Evolutionary conservation across 768 basidiomycete genomes (phyloP).

Genomic region (Antrodiella citrinella): DNA sequence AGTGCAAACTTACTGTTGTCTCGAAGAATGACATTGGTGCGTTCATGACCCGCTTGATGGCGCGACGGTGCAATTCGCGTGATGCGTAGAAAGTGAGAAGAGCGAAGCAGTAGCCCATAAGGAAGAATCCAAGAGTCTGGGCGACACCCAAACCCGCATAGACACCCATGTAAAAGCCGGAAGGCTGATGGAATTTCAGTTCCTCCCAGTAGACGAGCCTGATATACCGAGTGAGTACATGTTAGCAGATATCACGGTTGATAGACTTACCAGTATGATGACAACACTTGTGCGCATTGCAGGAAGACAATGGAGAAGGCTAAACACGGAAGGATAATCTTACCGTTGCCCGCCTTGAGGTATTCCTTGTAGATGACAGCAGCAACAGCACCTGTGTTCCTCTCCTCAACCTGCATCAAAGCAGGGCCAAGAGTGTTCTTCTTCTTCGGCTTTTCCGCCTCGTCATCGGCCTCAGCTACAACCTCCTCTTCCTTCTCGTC

Average conservation of each 20-base stretch:
- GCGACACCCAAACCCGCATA: slow-evolving; percentile 68
- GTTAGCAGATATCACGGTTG: not conserved
- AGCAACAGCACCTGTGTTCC: slow-evolving; percentile 67
- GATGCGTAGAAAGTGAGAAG: slow-evolving; percentile 75
- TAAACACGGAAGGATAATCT: slow-evolving; percentile 56
- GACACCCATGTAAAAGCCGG: slow-evolving; percentile 78
- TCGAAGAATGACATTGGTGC: slow-evolving; percentile 91
- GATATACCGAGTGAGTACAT: not conserved
- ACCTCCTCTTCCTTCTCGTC: slow-evolving; percentile 41
- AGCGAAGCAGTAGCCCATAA: slow-evolving; percentile 59
- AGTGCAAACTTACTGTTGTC: slow-evolving; percentile 46
- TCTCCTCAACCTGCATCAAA: slow-evolving; percentile 81
- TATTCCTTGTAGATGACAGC: slow-evolving; percentile 51
- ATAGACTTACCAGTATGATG: slow-evolving; percentile 57
- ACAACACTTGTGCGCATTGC: slow-evolving; percentile 66
- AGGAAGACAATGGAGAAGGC: slow-evolving; percentile 51
- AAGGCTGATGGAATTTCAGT: slow-evolving; percentile 45
- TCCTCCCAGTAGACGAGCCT: slow-evolving; percentile 88
- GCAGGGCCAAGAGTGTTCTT: slow-evolving; percentile 35
- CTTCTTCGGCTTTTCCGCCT: slow-evolving; percentile 30
- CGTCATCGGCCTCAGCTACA: slow-evolving; percentile 28
- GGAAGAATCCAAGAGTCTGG: slow-evolving; percentile 61
- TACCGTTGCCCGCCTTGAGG: slow-evolving; percentile 60
- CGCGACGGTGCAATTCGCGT: slow-evolving; percentile 52
- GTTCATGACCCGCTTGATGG: slow-evolving; percentile 65